These are phyloP conservation scores for Russula olivacea DNA, from an alignment of 768 basidiomycete genomes.

Conservation along the genomic window DNA sequence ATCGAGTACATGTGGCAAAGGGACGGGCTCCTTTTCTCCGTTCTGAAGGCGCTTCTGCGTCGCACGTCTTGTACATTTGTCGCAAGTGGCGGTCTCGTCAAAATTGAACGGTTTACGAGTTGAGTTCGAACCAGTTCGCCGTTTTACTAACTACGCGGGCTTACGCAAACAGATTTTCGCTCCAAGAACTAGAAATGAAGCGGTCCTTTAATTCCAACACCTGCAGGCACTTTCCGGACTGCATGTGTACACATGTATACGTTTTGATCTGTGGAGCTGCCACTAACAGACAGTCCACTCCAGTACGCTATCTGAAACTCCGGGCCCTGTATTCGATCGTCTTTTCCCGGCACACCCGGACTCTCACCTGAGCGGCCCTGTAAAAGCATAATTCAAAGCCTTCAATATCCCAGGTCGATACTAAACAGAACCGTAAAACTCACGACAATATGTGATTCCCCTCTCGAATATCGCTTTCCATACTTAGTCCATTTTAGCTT, in stretches of 20 bases:
- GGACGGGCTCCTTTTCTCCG: not conserved
- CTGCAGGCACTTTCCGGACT: not conserved
- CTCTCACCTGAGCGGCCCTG: not conserved
- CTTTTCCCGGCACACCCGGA: not conserved
- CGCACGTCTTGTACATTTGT: not conserved
- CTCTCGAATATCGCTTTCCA: not conserved
- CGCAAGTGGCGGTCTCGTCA: not conserved
- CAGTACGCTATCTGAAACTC: not conserved
- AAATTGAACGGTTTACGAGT: not conserved
- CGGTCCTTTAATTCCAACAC: not conserved
- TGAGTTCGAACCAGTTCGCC: slow-evolving; percentile 14
- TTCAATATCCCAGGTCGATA: not conserved
- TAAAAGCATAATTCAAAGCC: not conserved
- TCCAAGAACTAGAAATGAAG: not conserved
- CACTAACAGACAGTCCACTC: not conserved
- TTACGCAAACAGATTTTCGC: not conserved
- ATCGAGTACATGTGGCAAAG: not conserved
- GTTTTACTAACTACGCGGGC: not conserved
- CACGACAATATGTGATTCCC: not conserved
- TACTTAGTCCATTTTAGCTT: not conserved
- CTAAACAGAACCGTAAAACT: not conserved
- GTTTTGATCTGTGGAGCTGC: not conserved
- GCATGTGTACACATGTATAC: not conserved
- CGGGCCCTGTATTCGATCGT: not conserved
- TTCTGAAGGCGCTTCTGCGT: slow-evolving; percentile 2